Percentiles rank a stretch among this genome's conserved stretches.
phyloP scores from a whole-genome alignment of 2,329 filamentous ascomycete species.

The Fusarium verticillioides region DNA sequence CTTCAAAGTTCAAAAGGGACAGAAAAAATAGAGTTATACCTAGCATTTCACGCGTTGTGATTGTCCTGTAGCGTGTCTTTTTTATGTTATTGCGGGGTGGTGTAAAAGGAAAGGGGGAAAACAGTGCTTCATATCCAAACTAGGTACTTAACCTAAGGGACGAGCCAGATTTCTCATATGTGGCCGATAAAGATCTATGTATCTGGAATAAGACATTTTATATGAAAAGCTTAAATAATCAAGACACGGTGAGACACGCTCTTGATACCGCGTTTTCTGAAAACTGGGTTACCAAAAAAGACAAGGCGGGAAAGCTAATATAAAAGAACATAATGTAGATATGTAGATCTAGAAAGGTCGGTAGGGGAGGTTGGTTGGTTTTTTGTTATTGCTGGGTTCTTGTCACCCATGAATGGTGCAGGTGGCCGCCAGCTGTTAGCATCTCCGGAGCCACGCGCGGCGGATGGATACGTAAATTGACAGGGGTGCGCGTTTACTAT shows the following conservation, averaged over 20 bases:
- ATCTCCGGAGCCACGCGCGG: slow-evolving; percentile 14
- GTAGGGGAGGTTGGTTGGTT: slow-evolving; percentile 29
- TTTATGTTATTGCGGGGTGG: slow-evolving; percentile 38
- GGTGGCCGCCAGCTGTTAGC: slow-evolving; percentile 20
- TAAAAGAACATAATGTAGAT: slow-evolving; percentile 2
- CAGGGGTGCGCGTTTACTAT: slow-evolving; percentile 41
- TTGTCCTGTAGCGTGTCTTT: slow-evolving; percentile 33
- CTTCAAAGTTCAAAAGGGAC: background rate
- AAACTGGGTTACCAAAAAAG: slow-evolving; percentile 15
- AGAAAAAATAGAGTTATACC: slow-evolving; percentile 18
- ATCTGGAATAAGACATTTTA: slow-evolving; percentile 15
- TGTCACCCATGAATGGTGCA: slow-evolving; percentile 1
- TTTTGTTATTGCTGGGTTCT: slow-evolving; percentile 21
- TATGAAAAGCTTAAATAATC: slow-evolving; percentile 23
- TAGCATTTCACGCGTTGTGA: slow-evolving; percentile 29
- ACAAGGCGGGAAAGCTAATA: slow-evolving; percentile 30
- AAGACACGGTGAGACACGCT: slow-evolving; percentile 26
- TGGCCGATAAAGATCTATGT: slow-evolving; percentile 6
- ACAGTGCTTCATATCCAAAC: slow-evolving; percentile 8
- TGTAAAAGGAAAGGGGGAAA: slow-evolving; percentile 32
- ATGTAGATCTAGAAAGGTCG: slow-evolving; percentile 20
- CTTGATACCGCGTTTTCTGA: slow-evolving; percentile 15
- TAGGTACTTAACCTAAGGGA: slow-evolving; percentile 22
- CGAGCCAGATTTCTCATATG: slow-evolving; percentile 32
- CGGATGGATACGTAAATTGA: slow-evolving; percentile 19